These are phyloP conservation scores for Penicillium angulare DNA, from an alignment of 495 filamentous ascomycete genomes.

Conservation along the genomic window DNA sequence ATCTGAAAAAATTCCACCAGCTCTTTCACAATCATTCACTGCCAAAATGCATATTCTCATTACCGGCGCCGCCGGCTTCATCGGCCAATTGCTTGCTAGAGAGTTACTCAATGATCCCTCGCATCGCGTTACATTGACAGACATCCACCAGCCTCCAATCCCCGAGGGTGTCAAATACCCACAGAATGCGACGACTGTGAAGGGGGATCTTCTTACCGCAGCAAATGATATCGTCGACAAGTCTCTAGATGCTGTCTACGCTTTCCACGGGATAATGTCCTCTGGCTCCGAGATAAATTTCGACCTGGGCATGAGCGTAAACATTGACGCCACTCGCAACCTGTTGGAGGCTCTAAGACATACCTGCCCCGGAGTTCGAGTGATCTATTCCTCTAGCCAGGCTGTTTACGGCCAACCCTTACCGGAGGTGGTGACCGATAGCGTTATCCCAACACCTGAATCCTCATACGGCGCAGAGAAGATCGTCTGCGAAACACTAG, in stretches of 20 bases:
- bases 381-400: slow-evolving; percentile 59
- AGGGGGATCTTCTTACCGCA: slow-evolving; percentile 56
- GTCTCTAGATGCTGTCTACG: slow-evolving; percentile 62
- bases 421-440: slow-evolving; percentile 50
- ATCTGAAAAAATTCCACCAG: neutral
- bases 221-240: slow-evolving; percentile 50
- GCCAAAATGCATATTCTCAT: slow-evolving; percentile 59
- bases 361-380: slow-evolving; percentile 55
- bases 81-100: slow-evolving; percentile 62
- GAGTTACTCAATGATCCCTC: slow-evolving; percentile 56
- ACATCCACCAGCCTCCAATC: slow-evolving; percentile 56
- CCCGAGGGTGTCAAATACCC: slow-evolving; percentile 51
- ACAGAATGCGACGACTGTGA: slow-evolving; percentile 50
- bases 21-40: neutral
- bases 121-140: slow-evolving; percentile 58
- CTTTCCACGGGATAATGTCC: slow-evolving; percentile 84
- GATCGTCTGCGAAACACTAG: slow-evolving; percentile 65
- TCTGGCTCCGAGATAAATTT: slow-evolving; percentile 69
- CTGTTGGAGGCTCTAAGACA: slow-evolving; percentile 57
- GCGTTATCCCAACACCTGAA: slow-evolving; percentile 62
- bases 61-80: slow-evolving; percentile 67
- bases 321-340: slow-evolving; percentile 65
- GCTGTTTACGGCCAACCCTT: slow-evolving; percentile 58
- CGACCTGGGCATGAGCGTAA: slow-evolving; percentile 67
- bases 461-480: slow-evolving; percentile 75